Conservation (phyloP, 2,329 filamentous ascomycete species). For the Trichoderma hamatum region DNA sequence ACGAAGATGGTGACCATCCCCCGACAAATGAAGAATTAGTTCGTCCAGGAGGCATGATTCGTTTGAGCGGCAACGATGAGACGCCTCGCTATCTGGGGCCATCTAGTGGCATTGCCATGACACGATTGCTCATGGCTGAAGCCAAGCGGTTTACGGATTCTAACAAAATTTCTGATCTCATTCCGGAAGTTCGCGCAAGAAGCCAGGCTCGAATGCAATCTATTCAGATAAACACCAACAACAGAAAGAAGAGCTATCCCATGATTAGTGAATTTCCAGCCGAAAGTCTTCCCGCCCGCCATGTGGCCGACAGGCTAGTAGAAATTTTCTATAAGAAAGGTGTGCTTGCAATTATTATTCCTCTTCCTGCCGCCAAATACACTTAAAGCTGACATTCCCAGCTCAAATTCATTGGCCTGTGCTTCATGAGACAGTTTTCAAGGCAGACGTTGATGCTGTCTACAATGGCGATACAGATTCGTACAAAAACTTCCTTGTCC, state of each 20-base stretch:
- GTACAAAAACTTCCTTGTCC: conserved; percentile 84
- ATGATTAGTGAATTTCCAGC: conserved; percentile 86
- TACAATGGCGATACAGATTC: conserved; percentile 75
- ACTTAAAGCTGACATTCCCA: conserved; percentile 41
- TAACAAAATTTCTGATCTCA: conserved; percentile 88
- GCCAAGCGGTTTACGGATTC: conserved; percentile 92
- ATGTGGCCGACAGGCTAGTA: conserved; percentile 76
- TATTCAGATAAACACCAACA: conserved; percentile 59
- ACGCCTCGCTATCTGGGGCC: conserved; percentile 86
- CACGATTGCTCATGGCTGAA: conserved; percentile 91
- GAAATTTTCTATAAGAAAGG: conserved; percentile 86
- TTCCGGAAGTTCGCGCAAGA: conserved; percentile 70
- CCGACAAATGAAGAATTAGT: conserved; percentile 82
- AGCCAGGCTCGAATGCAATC: conserved; percentile 62
- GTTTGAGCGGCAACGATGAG: conserved; percentile 82
- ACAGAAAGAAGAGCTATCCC: conserved; percentile 80
- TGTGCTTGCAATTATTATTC: conserved; percentile 42
- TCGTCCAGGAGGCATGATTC: conserved; percentile 81
- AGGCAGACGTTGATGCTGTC: conserved; percentile 76
- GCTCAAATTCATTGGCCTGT: conserved; percentile 87
- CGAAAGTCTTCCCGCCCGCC: conserved; percentile 70
- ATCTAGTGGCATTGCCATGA: conserved; percentile 94
- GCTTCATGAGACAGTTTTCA: conserved; percentile 81
- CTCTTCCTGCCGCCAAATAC: neutral
- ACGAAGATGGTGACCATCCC: conserved; percentile 71